A percentile compares a stretch with the other conserved stretches of the same genome.
Evolutionary conservation across 257 asterid species (phyloP).

Genomic region (Primulina huaijiensis): DNA sequence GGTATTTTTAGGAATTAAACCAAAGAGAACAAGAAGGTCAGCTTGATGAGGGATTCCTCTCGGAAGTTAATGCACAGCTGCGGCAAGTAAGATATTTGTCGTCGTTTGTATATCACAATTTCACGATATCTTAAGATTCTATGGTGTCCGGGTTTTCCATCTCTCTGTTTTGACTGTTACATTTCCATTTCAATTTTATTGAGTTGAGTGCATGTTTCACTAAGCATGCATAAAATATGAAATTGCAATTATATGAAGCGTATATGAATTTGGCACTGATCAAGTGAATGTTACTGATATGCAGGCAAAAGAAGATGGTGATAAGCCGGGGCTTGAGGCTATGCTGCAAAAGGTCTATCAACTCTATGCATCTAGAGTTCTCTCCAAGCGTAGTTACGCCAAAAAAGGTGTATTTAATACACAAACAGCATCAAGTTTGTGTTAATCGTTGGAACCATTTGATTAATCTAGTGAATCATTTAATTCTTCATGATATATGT

Average conservation of each 20-base stretch:
- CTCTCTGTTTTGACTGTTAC: neutral
- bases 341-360: conserved; percentile 94
- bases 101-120: neutral
- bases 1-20: conserved; percentile 57
- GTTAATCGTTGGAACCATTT: conserved; percentile 3
- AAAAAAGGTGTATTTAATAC: conserved; percentile 52
- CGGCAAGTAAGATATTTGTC: conserved; percentile 64
- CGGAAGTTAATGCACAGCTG: conserved; percentile 91
- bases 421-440: neutral
- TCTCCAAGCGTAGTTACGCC: conserved; percentile 91
- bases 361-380: conserved; percentile 82
- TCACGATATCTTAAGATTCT: neutral
- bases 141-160: conserved; percentile 8
- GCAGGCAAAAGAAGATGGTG: conserved; percentile 93
- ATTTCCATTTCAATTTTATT: neutral
- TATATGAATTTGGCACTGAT: conserved; percentile 19
- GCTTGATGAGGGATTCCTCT: conserved; percentile 89
- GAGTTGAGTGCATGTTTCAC: neutral
- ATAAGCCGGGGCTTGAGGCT: conserved; percentile 97
- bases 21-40: conserved; percentile 95
- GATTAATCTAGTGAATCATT: neutral
- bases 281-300: conserved; percentile 25
- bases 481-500: neutral
- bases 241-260: neutral
- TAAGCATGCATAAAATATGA: conserved; percentile 4